Base-by-base conservation (phyloP, 768 basidiomycete genomes). In the Chiua virens region DNA sequence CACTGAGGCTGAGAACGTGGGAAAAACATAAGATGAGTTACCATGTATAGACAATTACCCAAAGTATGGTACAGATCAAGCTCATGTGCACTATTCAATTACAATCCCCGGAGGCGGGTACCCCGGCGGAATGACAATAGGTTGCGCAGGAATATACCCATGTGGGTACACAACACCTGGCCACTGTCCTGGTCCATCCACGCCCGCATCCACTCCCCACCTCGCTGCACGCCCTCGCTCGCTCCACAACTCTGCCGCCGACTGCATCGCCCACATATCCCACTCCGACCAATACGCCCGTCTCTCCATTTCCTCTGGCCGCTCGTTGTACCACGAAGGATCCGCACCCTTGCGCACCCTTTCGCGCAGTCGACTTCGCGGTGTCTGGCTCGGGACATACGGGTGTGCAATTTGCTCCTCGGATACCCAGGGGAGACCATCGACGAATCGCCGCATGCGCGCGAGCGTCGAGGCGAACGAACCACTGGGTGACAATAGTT, bases 341-440 rank as follows among this genome's bases (percentile, higher is more conserved):
- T 66, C 62, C 9, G 55, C 47, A 15, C 53, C 64, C 22, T 50
- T 50, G 5, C 52, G 45, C 32, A 54, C 28, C 30, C 17, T 39
- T 35, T 17, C 39, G 15, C 57, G 61, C 39, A 58, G 20, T 53
- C 42, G 54, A 34, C 55, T 55, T 10, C 68, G 58, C 10, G 55
- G 54, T 2, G 50, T 65, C 32, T 42, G 23, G 3, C 72, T 71
- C 0, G 78, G 78, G 49, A 75, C 65, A 55, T 79, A 79, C 51
- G 74, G 73, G 20, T 68, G 66, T 4, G 77, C 77, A 42, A 76
- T 72, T 34, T 77, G 73, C 4, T 68, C 64, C 0, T 63, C 57
- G 0, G 72, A 65, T 1, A 77, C 57, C 79, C 79, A 80, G 4
- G 79, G 79, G 1, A 80, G 67, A 0, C 57, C 58, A 4, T 59